These are phyloP conservation scores for Pichia sporocuriosa DNA, from an alignment of 805 yeast species.

Conservation along the genomic window DNA sequence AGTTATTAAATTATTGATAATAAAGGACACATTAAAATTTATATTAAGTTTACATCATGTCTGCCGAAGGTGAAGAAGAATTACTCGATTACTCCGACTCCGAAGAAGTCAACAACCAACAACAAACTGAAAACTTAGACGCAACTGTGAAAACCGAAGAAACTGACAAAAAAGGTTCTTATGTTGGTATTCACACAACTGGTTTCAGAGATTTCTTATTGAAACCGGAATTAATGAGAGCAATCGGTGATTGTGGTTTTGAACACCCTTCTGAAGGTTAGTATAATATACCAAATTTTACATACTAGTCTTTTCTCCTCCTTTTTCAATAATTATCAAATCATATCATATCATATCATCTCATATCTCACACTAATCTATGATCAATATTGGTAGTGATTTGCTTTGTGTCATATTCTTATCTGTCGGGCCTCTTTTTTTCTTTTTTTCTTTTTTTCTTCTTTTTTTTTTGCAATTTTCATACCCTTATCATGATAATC, in stretches of 20 bases:
- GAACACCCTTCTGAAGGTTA: constrained; percentile 99
- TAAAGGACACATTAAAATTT: no score
- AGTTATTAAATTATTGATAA: no score
- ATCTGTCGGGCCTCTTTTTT: no score
- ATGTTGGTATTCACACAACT: constrained; percentile 96
- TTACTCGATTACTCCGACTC: constrained; percentile 97
- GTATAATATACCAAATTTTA: constrained; percentile 29
- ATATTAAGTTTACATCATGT: constrained; percentile 51
- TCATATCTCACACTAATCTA: no score
- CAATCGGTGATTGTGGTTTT: constrained; percentile 98
- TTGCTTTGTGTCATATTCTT: no score
- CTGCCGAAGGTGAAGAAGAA: constrained; percentile 99
- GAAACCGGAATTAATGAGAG: constrained; percentile 95
- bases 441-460: no score
- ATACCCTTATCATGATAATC: no score
- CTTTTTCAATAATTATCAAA: not conserved
- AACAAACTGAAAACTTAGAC: constrained; percentile 36
- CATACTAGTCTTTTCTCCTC: not conserved
- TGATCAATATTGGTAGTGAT: no score
- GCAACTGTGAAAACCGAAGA: constrained; percentile 40
- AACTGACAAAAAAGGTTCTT: constrained; percentile 88
- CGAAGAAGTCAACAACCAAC: constrained; percentile 67
- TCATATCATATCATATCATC: no score
- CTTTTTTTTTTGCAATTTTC: no score
- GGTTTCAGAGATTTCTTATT: constrained; percentile 96